phyloP scores from a whole-genome alignment of 441 rosid genomes.

The Theobroma grandiflorum region DNA sequence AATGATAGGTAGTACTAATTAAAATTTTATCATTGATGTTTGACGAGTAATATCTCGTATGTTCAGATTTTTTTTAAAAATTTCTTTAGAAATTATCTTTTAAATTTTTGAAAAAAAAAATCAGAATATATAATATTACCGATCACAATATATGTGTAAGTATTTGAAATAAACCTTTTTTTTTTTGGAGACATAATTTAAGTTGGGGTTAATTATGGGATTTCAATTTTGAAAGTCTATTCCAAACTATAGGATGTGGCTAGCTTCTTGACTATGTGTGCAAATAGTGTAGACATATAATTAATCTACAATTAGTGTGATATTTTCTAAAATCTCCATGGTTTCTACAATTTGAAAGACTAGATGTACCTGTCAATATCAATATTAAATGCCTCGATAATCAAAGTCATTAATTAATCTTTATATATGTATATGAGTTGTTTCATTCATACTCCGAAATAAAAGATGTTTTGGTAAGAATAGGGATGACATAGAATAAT shows the following conservation, averaged over 20 bases:
- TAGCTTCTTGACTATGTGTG: background rate
- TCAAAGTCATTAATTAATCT: background rate
- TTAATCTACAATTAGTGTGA: background rate
- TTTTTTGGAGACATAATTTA: background rate
- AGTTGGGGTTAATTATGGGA: background rate
- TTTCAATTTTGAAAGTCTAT: background rate
- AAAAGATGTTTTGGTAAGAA: background rate
- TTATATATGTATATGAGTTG: background rate
- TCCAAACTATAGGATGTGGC: background rate
- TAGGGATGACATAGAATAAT: conserved; percentile 23
- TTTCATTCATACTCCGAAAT: background rate
- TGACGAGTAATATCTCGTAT: background rate
- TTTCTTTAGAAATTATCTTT: too few relatives aligned
- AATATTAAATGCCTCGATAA: background rate
- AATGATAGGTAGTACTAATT: background rate
- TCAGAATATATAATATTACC: too few relatives aligned
- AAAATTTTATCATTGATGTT: background rate
- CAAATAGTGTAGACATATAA: background rate
- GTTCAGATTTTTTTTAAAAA: background rate
- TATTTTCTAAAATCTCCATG: background rate
- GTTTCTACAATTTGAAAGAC: background rate
- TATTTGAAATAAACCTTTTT: background rate
- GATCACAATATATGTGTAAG: too few relatives aligned
- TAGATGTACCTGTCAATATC: background rate
- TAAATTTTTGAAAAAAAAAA: too few relatives aligned